These are phyloP conservation scores for Triticum timopheevii DNA, from an alignment of 176 grass and related monocot genomes.

Conservation along the genomic window DNA sequence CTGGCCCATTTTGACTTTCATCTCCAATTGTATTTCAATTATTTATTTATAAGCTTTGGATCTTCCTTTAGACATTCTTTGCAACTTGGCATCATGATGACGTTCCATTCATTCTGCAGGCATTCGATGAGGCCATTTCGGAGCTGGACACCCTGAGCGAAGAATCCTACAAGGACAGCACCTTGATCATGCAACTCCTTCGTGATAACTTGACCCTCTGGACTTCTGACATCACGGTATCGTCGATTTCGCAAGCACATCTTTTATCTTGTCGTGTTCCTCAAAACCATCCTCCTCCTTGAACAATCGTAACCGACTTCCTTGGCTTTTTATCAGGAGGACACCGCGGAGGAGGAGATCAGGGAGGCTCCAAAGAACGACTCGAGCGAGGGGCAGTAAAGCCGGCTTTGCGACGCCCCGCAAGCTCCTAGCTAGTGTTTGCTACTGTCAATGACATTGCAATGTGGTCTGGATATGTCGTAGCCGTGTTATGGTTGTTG, in stretches of 20 bases:
- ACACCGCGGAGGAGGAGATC: conserved; percentile 46
- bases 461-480: conserved; percentile 31
- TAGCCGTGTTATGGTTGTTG: conserved; percentile 39
- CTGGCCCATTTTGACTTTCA: not conserved
- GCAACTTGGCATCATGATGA: conserved; percentile 25
- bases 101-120: conserved; percentile 33
- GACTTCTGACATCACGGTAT: conserved; percentile 78
- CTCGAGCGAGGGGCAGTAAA: conserved; percentile 50
- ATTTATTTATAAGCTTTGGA: not conserved
- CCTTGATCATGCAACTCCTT: conserved; percentile 87
- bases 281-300: not conserved
- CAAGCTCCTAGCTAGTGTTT: conserved; percentile 46
- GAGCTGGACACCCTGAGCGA: conserved; percentile 86
- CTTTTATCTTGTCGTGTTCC: not conserved
- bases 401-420: conserved; percentile 32
- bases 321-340: conserved; percentile 39
- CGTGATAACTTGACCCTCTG: conserved; percentile 90
- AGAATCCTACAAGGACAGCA: conserved; percentile 94
- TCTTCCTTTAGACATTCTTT: not conserved
- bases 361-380: conserved; percentile 42
- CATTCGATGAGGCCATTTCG: conserved; percentile 89
- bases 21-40: not conserved
- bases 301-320: not conserved
- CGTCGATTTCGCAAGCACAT: not conserved
- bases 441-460: conserved; percentile 43